phyloP scores from a whole-genome alignment of 1,284 basidiomycete genomes.

The Naganishia albida region DNA sequence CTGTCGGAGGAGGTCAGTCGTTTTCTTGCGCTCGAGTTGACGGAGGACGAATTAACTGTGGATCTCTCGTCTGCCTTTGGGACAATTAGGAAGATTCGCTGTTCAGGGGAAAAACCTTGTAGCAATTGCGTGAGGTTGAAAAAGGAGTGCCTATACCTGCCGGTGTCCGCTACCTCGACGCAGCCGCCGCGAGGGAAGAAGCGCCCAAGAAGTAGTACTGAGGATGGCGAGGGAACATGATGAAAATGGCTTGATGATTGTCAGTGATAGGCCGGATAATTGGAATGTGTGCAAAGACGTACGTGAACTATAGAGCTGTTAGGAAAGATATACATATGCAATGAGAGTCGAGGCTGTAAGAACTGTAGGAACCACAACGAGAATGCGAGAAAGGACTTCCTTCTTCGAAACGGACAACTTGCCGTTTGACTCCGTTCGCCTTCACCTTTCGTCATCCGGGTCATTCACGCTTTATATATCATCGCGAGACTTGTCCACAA shows the following conservation, averaged over 20 bases:
- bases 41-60: not conserved
- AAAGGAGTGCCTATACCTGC: constrained; percentile 22
- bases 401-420: not conserved
- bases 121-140: constrained; percentile 20
- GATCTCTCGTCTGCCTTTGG: not conserved
- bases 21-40: not conserved
- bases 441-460: not conserved
- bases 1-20: constrained; percentile 27
- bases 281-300: not conserved
- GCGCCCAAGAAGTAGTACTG: not conserved
- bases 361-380: no score
- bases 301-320: not conserved
- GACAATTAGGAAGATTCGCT: constrained; percentile 24
- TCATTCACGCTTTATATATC: not conserved
- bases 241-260: not conserved
- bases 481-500: not conserved
- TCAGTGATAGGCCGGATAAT: not conserved
- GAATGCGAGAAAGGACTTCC: not conserved
- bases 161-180: constrained; percentile 4
- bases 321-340: not conserved
- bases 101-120: constrained; percentile 29
- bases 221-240: not conserved
- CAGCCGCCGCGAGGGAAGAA: not conserved
- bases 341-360: no score
- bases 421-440: not conserved